Conservation (phyloP, 192 early-diverging fungal genomes). For the Gamsiella multidivaricata region DNA sequence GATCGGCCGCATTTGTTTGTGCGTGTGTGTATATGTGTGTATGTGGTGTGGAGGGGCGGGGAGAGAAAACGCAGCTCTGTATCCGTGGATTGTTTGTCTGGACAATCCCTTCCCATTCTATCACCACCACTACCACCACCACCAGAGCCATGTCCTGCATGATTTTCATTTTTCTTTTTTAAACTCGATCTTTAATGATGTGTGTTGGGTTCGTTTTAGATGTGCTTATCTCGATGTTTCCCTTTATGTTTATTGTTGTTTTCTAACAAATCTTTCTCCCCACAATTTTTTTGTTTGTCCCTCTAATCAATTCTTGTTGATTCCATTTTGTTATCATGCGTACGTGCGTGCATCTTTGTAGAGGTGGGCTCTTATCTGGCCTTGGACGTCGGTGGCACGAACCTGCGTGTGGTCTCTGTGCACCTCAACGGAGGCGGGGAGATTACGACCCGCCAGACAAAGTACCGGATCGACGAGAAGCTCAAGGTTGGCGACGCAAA, state of each 20-base stretch:
- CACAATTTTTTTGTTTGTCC: background rate
- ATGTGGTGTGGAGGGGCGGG: background rate
- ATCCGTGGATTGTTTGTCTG: slow-evolving; percentile 7
- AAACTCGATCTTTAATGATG: background rate
- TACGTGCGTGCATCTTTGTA: too few species aligned
- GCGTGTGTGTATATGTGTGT: background rate
- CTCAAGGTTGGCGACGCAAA: slow-evolving; percentile 65
- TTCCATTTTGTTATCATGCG: background rate
- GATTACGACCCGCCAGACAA: slow-evolving; percentile 76
- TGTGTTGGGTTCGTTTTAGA: background rate
- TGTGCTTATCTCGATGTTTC: too few species aligned
- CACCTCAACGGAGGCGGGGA: slow-evolving; percentile 81
- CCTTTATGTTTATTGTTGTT: too few species aligned
- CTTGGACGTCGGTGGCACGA: slow-evolving; percentile 94
- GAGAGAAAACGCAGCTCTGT: slow-evolving; percentile 3
- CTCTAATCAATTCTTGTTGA: background rate
- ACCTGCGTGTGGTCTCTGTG: slow-evolving; percentile 91
- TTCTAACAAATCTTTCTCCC: too few species aligned
- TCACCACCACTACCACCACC: too few species aligned
- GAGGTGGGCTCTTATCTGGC: slow-evolving; percentile 88
- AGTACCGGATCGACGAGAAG: slow-evolving; percentile 71
- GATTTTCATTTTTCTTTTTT: slow-evolving; percentile 11
- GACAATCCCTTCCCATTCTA: too few species aligned
- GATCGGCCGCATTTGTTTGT: background rate
- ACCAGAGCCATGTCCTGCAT: background rate